Evolutionary conservation across 352 stramenopile species (phyloP), one percentile per base, ranked within the genome.

Genomic region (Phytophthora hybrid): DNA sequence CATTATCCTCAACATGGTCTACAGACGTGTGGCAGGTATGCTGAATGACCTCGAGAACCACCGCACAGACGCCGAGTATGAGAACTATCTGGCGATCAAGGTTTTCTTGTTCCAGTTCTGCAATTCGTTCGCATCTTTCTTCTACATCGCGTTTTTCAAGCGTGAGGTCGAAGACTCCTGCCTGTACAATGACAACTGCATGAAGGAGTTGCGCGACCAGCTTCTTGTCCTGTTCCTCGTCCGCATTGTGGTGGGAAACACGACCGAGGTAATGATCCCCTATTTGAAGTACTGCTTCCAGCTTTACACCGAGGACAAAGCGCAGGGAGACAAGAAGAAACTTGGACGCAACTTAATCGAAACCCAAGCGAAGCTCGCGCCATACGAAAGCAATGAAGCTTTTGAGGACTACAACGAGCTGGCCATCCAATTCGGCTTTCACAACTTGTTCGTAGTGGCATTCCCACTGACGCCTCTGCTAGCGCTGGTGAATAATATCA

Each of bases 81-180:
- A 95, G 44, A 96, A 97, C 69, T 79, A 92, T 63, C 81, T 99
- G 65, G 98, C 99, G 53, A 94, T 97, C 76, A 99, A 99, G 81
- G 96, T 98, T 4, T 99, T 99, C 63, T 76, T 98, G n/a, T 99
- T 99, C 78, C 88, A 98, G 73, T 99, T 99, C 73, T 96, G 97
- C 61, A 98, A 98, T 82, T 98, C 97, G 74, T 98, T 98, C 72
- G 92, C 93, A 41, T 97, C 92, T 32, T 92, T 98, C 37, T 98
- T 98, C 69, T 99, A 98, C 77, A 98, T 93, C 16, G 85, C 85
- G n/a, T 94, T 93, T 58, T 46, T 92, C 29, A 93, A 93, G 58
- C 41, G 55, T 19, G 23, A 47, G 21, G 55, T 69, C 0, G 81
- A 92, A 58, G 49, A 89, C 54, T 82, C 85, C 14, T 99, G 97